Base-by-base conservation (phyloP, 345 rosid genomes). In the Rhodamnia argentea region DNA sequence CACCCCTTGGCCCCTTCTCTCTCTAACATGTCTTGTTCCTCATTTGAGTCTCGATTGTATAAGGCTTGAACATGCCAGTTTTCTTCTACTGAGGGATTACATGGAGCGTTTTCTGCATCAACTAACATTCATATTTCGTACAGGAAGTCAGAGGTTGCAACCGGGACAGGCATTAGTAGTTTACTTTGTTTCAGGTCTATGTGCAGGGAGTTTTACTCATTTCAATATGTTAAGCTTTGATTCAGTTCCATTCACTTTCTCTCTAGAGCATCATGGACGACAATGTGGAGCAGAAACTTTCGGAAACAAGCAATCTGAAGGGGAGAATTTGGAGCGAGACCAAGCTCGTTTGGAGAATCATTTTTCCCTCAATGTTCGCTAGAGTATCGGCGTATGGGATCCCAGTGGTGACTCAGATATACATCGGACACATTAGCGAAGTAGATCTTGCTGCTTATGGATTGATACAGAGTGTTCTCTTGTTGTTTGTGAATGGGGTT, bases 371-470 rank as follows among this genome's bases (percentile, higher is more conserved):
- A 3, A 26, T 85, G 7, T 10, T 85, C 18, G 58, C 86, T 26
- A 85, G 16, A 55, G 82, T 70, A 29, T 11, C 83, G 10, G 13
- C 6, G 2, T 85, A 9, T 15, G 60, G 86, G 15, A 52, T 53
- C 3, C 42, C 52, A 16, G 82, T 74, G 7, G 86, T 85, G 59
- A 70, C 86, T 20, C 86, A 85, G 82, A 52, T 70, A 27, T 85
- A 2, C 55, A 85, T 85, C 40, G 86, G 83, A 22, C 86, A 85
- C 57, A 74, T 85, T 16, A 70, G 51, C 26, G 44, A 85, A 85
- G 24, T 85, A 27, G 86, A 85, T 70, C 86, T 85, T 60, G 83
- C 86, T 29, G 86, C 86, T 52, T 85, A 50, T 32, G 86, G 83
- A 75, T 32, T 85, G 55, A 52, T 85, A 62, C 82, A 62, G 74